Evolutionary conservation across 2,329 filamentous ascomycete genomes (phyloP), one percentile per base, ranked within the genome.

Genomic region (Stachybotrys chlorohalonatus): DNA sequence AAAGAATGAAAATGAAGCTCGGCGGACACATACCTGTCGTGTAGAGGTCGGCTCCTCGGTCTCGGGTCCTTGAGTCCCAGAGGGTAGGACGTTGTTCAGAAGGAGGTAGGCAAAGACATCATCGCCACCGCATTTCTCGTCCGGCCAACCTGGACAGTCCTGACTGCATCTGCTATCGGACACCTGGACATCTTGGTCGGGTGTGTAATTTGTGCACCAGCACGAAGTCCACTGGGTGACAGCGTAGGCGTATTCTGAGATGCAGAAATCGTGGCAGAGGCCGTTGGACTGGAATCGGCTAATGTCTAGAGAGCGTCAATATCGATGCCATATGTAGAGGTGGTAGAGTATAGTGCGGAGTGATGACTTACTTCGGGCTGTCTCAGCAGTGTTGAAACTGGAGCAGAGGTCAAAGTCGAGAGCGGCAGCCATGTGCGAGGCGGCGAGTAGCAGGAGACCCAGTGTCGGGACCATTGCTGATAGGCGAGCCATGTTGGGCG

Each of bases 181-280:
- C 52, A 76, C 71, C 54, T 74, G 66, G 36, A 65, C 67, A 17
- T 63, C 65, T 36, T 71, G 59, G 52, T 73, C 73, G 8, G 89
- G 89, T 2, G 77, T 76, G 62, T 84, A 84, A 66, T 90, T 79
- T 45, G 86, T 85, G 67, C 89, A 93, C 87, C 87, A 93, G 66
- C 89, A 93, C 52, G 76, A 69, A 36, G 81, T 73, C 15, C 70
- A 76, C 61, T 89, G 80, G 1, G 91, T 73, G 51, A 93, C 75
- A 59, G 86, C 87, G 58, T 85, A 89, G 46, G 87, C 86, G 59
- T 77, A 87, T 15, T 75, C 61, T 17, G 65, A 63, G 31, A 69
- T 62, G 70, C 89, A 93, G 51, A 77, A 77, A 51, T 80, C 72
- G 52, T 75, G 71, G 66, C 89, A 93, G 11, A 84, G 77, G 32